Base-by-base conservation (phyloP, 352 stramenopile genomes). In the Thalassiosira exigua region DNA sequence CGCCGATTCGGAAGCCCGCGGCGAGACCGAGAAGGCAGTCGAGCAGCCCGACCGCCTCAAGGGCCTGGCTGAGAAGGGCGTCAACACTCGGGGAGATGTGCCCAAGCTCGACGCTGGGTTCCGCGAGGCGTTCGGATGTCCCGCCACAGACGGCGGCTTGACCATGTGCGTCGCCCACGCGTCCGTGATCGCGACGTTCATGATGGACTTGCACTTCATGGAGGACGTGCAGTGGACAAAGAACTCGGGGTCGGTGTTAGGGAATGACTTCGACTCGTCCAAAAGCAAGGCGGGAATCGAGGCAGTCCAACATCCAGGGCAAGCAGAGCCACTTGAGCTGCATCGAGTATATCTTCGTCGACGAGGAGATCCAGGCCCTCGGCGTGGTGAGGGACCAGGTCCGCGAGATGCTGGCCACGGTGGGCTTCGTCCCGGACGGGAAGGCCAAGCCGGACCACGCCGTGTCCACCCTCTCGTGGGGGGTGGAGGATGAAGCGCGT, bases 401-500 rank as follows among this genome's bases (percentile, higher is more conserved):
- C 9, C 29, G 53, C 9, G 29, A 61, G 22, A 42, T 61, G 53
- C 53, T 61, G 90, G 14, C 85, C 92, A 51, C 96, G 97, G 91
- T 88, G 99, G 24, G 98, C 96, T 75, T 99, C 98, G 74, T 98
- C 95, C 26, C 91, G 95, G 69, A 92, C 85, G 22, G 98, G 98
- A 96, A 97, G 98, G 91, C 67, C 92, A 32, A 98, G 98, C 86
- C 92, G 93, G 39, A 98, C 96, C 4, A 92, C 95, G 69, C 95
- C 27, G 97, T 98, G 56, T 96, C 96, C 12, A 96, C 90, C 52
- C 88, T 99, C 24, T 97, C 91, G n/a, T 53, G 96, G 96, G 66
- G 96, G 96, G 60, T 98, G 96, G 96, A 93, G 96, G 82, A 98
- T 99, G 96, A 98, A 98, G 90, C 93, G 98, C 32, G 95, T 95